Percentiles rank a stretch among this genome's conserved stretches.
Conservation (phyloP, 192 early-diverging fungal species). For the Rhizophagus clarus region DNA sequence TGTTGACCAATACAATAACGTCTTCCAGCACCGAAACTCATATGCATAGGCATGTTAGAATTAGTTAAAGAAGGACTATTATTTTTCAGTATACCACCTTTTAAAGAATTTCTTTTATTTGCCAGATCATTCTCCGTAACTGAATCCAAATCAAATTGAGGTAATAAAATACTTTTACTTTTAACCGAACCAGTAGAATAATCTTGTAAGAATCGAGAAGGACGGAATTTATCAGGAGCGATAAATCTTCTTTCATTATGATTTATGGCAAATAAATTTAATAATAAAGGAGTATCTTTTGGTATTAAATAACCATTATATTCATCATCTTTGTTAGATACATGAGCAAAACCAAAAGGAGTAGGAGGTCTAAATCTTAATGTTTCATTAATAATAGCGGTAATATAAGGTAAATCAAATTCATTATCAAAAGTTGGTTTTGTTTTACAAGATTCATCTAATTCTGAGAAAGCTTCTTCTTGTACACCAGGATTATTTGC, state of each 20-base stretch:
- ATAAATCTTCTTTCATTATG: conserved; percentile 42
- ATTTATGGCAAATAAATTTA: conserved; percentile 61
- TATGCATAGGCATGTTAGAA: not conserved
- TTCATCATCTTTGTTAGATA: conserved; percentile 34
- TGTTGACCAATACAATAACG: conserved; percentile 33
- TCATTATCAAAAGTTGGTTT: conserved; percentile 11
- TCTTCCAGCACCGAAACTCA: conserved; percentile 30
- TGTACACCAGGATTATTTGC: conserved; percentile 31
- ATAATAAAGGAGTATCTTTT: conserved; percentile 50
- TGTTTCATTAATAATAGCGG: conserved; percentile 42
- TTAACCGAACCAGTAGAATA: not conserved
- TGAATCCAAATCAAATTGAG: not conserved
- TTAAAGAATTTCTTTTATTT: not conserved
- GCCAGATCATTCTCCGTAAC: not conserved
- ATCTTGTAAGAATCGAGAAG: conserved; percentile 42
- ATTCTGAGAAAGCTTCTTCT: conserved; percentile 16
- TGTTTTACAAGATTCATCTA: conserved; percentile 11
- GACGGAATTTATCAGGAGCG: conserved; percentile 51
- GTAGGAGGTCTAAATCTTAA: conserved; percentile 36
- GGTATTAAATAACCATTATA: conserved; percentile 54
- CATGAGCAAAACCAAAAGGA: conserved; percentile 40
- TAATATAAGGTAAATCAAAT: conserved; percentile 34
- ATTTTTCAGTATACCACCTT: not conserved
- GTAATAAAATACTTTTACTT: not conserved
- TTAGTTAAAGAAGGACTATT: not conserved